phyloP scores from a whole-genome alignment of 352 stramenopile species.

The Peronospora destructor region DNA sequence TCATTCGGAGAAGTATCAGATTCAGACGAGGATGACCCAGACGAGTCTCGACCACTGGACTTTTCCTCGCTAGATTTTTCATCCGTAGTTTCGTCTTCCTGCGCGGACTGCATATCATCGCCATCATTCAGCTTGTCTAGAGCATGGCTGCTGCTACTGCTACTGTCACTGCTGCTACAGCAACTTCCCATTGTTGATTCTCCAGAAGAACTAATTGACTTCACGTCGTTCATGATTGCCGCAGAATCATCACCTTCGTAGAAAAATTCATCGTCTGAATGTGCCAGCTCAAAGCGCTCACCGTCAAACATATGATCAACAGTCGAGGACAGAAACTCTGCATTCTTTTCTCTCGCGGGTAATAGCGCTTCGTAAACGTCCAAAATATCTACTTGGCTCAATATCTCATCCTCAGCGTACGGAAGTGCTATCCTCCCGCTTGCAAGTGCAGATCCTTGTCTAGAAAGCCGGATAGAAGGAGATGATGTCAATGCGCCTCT shows the following conservation, averaged over 20 bases:
- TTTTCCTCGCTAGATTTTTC: slow-evolving; percentile 28
- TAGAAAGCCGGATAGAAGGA: slow-evolving; percentile 19
- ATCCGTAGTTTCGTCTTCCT: slow-evolving; percentile 17
- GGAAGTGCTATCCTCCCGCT: slow-evolving; percentile 17
- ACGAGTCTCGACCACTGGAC: slow-evolving; percentile 26
- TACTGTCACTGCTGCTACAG: slow-evolving; percentile 30
- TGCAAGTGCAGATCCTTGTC: slow-evolving; percentile 5
- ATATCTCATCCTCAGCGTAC: slow-evolving; percentile 21
- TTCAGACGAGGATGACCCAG: slow-evolving; percentile 46
- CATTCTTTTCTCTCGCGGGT: slow-evolving; percentile 11
- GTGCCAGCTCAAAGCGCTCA: slow-evolving; percentile 24
- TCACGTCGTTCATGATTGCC: slow-evolving; percentile 19
- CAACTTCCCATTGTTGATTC: slow-evolving; percentile 41
- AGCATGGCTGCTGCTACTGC: slow-evolving; percentile 11
- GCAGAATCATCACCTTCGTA: slow-evolving; percentile 23
- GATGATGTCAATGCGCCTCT: slow-evolving; percentile 19
- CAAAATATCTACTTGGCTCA: slow-evolving; percentile 20
- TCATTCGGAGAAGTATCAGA: slow-evolving; percentile 35
- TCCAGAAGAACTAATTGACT: slow-evolving; percentile 35
- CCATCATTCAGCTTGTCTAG: slow-evolving; percentile 14
- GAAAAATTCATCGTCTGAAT: slow-evolving; percentile 32
- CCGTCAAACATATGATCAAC: slow-evolving; percentile 20
- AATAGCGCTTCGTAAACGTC: slow-evolving; percentile 31
- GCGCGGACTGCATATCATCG: slow-evolving; percentile 6
- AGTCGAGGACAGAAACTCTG: slow-evolving; percentile 15